Evolutionary conservation across 352 stramenopile genomes (phyloP).

Genomic region (Phytophthora nicotianae): DNA sequence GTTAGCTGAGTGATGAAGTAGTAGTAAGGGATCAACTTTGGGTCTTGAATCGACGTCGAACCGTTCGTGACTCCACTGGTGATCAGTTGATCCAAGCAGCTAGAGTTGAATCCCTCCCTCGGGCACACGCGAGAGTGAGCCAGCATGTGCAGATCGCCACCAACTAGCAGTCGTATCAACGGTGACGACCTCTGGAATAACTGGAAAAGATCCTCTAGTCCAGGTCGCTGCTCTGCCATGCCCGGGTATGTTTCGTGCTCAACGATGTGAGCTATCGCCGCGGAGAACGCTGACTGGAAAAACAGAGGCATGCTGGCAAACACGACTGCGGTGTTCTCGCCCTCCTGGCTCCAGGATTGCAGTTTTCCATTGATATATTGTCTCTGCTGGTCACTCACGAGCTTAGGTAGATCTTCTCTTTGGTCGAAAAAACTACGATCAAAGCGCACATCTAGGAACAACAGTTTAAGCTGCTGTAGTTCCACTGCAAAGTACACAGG

Average conservation of each 20-base stretch:
- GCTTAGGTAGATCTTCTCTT: slow-evolving; percentile 11
- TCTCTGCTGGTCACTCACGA: slow-evolving; percentile 46
- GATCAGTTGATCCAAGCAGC: slow-evolving; percentile 67
- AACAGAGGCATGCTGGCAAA: slow-evolving; percentile 66
- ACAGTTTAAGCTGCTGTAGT: slow-evolving; percentile 50
- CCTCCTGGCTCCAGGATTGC: slow-evolving; percentile 19
- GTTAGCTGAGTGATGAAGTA: slow-evolving; percentile 48
- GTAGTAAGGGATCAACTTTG: slow-evolving; percentile 65
- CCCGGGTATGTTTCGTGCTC: slow-evolving; percentile 76
- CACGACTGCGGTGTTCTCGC: slow-evolving; percentile 42
- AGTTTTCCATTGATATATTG: slow-evolving; percentile 19
- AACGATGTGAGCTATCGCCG: slow-evolving; percentile 51
- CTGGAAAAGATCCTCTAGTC: slow-evolving; percentile 43
- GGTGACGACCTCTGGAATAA: slow-evolving; percentile 35
- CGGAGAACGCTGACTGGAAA: slow-evolving; percentile 64
- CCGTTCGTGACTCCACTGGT: slow-evolving; percentile 66
- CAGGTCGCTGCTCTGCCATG: slow-evolving; percentile 33
- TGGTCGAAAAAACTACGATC: slow-evolving; percentile 59
- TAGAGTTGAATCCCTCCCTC: slow-evolving; percentile 1
- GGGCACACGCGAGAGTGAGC: slow-evolving; percentile 55
- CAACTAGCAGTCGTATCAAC: slow-evolving; percentile 50
- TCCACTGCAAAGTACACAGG: slow-evolving; percentile 54
- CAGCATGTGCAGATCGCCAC: slow-evolving; percentile 69
- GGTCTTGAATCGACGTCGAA: slow-evolving; percentile 62
- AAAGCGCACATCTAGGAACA: slow-evolving; percentile 70